These are phyloP conservation scores for Heimioporus retisporus DNA, from an alignment of 1,284 basidiomycete genomes.

Conservation along the genomic window DNA sequence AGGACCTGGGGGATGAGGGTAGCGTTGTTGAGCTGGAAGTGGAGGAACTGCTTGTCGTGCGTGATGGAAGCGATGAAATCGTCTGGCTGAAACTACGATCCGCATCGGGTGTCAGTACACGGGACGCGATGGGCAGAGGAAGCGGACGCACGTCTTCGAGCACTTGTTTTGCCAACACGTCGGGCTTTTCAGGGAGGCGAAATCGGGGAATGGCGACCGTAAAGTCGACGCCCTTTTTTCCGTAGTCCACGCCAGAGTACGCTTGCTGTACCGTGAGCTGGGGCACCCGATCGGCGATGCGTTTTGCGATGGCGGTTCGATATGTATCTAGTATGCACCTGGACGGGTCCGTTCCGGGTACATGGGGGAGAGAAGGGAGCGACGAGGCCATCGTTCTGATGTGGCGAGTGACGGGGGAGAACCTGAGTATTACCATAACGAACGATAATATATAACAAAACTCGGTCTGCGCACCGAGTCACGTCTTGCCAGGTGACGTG, in stretches of 20 bases:
- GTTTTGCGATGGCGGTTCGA: constrained; percentile 85
- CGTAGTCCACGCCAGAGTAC: no score
- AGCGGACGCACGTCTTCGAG: constrained; percentile 69
- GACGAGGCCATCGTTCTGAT: constrained; percentile 35
- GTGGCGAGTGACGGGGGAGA: no score
- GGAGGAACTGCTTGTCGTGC: constrained; percentile 85
- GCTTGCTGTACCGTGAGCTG: constrained; percentile 59
- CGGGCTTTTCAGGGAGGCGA: no score
- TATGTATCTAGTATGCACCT: constrained; percentile 84
- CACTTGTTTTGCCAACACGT: constrained; percentile 80
- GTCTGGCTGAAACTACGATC: constrained; percentile 71
- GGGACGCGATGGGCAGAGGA: neutral
- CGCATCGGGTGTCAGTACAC: neutral
- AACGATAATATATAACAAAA: no score
- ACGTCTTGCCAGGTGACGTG: constrained; percentile 11
- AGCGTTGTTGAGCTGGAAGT: constrained; percentile 80
- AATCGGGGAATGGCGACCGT: no score
- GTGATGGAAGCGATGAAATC: constrained; percentile 74
- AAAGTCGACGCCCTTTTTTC: no score
- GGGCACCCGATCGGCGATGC: constrained; percentile 78
- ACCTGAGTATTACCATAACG: no score
- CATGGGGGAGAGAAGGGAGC: constrained; percentile 38
- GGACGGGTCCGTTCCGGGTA: no score
- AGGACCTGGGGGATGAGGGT: constrained; percentile 85
- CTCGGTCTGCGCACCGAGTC: no score